Evolutionary conservation across 1,284 basidiomycete species (phyloP).

Genomic region (Volvariella volvacea): DNA sequence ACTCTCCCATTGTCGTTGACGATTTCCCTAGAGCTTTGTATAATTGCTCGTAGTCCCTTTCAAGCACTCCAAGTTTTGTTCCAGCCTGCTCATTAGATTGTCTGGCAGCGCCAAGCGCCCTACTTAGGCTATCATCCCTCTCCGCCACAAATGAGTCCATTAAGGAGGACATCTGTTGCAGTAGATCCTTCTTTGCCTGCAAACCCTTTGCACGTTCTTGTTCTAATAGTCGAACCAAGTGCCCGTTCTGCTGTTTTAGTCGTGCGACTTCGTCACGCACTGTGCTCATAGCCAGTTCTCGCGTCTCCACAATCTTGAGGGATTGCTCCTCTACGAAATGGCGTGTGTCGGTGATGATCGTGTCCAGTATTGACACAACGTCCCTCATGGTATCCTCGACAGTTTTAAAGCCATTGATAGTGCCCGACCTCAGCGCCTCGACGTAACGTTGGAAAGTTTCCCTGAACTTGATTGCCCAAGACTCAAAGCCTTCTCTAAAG

Average conservation of each 20-base stretch:
- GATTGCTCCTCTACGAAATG: conserved; percentile 52
- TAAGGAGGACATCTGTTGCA: conserved; percentile 66
- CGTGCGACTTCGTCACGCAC: conserved; percentile 57
- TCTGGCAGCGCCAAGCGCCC: conserved; percentile 50
- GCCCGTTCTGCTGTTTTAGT: conserved; percentile 69
- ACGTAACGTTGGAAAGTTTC: conserved; percentile 17
- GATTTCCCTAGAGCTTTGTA: too few relatives aligned
- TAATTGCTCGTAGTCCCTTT: too few relatives aligned
- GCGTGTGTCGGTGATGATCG: conserved; percentile 51
- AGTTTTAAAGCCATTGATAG: conserved; percentile 15
- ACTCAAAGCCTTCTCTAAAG: conserved; percentile 43
- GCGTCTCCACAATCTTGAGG: conserved; percentile 43
- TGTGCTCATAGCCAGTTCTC: conserved; percentile 42
- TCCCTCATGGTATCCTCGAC: conserved; percentile 48
- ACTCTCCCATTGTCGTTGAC: too few relatives aligned
- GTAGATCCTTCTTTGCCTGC: conserved; percentile 63
- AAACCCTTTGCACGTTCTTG: conserved; percentile 61
- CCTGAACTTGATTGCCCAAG: conserved; percentile 49
- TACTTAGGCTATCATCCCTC: conserved; percentile 63
- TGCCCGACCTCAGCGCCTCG: conserved; percentile 26
- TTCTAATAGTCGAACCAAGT: conserved; percentile 56
- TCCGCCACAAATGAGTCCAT: conserved; percentile 65
- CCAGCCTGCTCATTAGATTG: conserved; percentile 51
- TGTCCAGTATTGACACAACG: conserved; percentile 44
- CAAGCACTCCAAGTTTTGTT: conserved; percentile 30